A percentile compares a stretch with the other conserved stretches of the same genome.
These are phyloP conservation scores for Ganoderma lingzhi DNA, from an alignment of 1,284 basidiomycete species.

Conservation along the genomic window DNA sequence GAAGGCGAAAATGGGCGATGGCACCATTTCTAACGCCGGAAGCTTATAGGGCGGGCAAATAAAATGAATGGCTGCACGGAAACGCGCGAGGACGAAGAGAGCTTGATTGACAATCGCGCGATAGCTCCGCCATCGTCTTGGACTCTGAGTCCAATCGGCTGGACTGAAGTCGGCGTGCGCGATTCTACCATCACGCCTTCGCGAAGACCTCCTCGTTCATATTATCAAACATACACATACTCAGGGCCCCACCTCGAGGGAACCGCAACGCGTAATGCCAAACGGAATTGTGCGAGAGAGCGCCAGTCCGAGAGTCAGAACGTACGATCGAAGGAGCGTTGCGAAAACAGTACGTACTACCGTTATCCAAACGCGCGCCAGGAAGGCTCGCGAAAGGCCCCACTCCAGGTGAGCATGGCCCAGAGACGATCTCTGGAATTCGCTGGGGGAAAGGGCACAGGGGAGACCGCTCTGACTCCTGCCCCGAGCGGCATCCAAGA, in stretches of 20 bases:
- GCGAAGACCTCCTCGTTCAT: background rate
- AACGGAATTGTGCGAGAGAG: conserved; percentile 1
- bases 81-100: background rate
- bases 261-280: background rate
- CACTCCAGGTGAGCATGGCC: background rate
- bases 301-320: background rate
- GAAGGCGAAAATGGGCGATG: background rate
- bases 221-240: background rate
- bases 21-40: background rate
- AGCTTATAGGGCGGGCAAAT: background rate
- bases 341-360: background rate
- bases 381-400: background rate
- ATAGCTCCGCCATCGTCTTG: background rate
- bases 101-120: background rate
- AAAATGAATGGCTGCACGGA: background rate
- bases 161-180: background rate
- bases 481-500: background rate
- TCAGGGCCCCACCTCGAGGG: background rate
- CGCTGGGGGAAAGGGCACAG: conserved; percentile 10
- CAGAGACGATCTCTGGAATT: conserved; percentile 11
- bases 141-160: background rate
- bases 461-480: background rate
- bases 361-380: no score
- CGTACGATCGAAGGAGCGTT: background rate
- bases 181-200: background rate